Conservation (phyloP, 305 asterid species). For the Fraxinus angustifolia region DNA sequence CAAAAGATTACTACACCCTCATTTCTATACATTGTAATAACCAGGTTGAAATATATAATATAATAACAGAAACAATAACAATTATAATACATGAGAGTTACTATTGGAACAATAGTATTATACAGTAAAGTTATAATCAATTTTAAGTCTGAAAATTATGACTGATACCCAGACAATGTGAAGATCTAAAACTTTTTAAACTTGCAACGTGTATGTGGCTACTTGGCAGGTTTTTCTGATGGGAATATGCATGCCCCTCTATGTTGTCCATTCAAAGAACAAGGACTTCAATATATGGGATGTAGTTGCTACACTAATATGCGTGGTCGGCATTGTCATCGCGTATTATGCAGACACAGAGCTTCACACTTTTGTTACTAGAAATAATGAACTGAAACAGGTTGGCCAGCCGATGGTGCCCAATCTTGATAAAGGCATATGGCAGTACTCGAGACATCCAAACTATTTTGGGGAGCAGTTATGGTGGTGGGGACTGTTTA, state of each 20-base stretch:
- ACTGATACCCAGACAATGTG: not conserved
- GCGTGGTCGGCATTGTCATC: constrained; percentile 54
- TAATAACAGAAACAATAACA: not conserved
- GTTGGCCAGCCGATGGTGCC: constrained; percentile 47
- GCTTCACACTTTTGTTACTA: constrained; percentile 57
- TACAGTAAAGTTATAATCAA: not conserved
- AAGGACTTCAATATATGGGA: constrained; percentile 53
- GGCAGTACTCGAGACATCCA: constrained; percentile 82
- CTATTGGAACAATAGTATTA: too few species aligned
- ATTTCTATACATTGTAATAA: not conserved
- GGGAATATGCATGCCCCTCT: constrained; percentile 76
- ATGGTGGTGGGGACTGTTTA: constrained; percentile 96
- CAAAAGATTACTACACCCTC: not conserved
- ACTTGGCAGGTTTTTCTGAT: constrained; percentile 56
- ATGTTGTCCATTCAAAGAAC: constrained; percentile 54
- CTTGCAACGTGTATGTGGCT: not conserved
- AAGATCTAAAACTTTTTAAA: not conserved
- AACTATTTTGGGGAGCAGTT: constrained; percentile 93
- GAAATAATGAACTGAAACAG: constrained; percentile 43
- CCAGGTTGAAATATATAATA: not conserved
- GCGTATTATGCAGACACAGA: constrained; percentile 80
- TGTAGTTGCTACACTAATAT: constrained; percentile 42
- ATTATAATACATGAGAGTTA: not conserved
- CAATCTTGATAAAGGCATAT: constrained; percentile 66
- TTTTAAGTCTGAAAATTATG: not conserved